A percentile compares a stretch with the other conserved stretches of the same genome.
phyloP scores from a whole-genome alignment of 768 basidiomycete species.

The Pleurotus sapidus region DNA sequence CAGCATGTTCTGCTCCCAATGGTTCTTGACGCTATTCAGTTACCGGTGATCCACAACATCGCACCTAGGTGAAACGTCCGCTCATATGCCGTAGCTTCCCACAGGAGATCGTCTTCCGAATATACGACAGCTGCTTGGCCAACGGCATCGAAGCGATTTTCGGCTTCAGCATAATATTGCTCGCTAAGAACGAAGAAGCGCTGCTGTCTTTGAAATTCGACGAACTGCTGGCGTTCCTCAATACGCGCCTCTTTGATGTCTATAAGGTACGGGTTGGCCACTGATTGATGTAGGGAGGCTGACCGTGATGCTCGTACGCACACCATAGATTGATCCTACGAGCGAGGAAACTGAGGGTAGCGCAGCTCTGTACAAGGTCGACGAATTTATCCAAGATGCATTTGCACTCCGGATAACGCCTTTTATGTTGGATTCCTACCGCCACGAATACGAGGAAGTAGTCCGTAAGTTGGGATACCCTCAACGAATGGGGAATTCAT shows the following conservation, averaged over 20 bases:
- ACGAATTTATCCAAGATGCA: constrained; percentile 87
- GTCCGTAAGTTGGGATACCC: constrained; percentile 34
- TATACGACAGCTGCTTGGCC: constrained; percentile 95
- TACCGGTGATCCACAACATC: constrained; percentile 59
- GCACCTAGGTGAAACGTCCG: background rate
- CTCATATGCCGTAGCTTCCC: constrained; percentile 65
- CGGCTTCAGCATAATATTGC: constrained; percentile 84
- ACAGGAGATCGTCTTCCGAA: constrained; percentile 89
- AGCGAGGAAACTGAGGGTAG: constrained; percentile 23
- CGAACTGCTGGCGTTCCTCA: constrained; percentile 82
- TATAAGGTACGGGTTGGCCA: constrained; percentile 52
- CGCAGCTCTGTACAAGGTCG: constrained; percentile 54
- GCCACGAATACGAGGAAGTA: constrained; percentile 84
- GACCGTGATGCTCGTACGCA: background rate
- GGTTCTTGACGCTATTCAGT: constrained; percentile 97
- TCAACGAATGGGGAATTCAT: too few species aligned
- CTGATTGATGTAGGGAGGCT: background rate
- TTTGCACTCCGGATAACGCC: constrained; percentile 86
- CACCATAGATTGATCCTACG: constrained; percentile 23
- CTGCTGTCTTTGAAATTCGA: constrained; percentile 87
- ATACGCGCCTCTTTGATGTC: constrained; percentile 74
- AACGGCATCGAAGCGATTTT: constrained; percentile 98
- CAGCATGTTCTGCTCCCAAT: constrained; percentile 98
- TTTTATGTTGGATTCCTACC: constrained; percentile 91
- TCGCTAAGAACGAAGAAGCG: constrained; percentile 84